phyloP scores from a whole-genome alignment of 1,284 basidiomycete genomes.

The Fomes fomentarius region DNA sequence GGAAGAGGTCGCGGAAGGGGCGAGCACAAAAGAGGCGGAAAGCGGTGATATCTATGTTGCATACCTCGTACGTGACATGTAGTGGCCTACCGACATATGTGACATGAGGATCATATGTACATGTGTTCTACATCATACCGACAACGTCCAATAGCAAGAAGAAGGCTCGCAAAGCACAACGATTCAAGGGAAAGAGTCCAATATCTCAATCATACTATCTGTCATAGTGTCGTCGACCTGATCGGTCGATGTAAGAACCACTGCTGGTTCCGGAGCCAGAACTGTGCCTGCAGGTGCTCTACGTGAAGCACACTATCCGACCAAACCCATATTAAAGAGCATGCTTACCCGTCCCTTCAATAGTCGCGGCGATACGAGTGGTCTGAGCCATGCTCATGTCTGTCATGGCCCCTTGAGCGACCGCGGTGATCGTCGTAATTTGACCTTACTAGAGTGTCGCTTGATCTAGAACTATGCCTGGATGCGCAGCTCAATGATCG shows the following conservation, averaged over 20 bases:
- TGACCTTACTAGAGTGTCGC: conserved; percentile 19
- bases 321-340: neutral
- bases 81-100: conserved; percentile 4
- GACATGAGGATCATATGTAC: neutral
- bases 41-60: conserved; percentile 10
- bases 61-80: conserved; percentile 3
- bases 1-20: conserved; percentile 17
- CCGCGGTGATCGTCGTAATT: conserved; percentile 17
- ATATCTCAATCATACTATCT: conserved; percentile 13
- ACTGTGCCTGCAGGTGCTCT: conserved; percentile 13
- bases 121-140: neutral
- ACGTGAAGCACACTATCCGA: conserved; percentile 2
- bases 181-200: neutral
- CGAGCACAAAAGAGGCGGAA: conserved; percentile 20
- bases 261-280: conserved; percentile 8
- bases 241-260: conserved; percentile 13
- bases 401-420: conserved; percentile 13
- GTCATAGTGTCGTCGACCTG: conserved; percentile 5
- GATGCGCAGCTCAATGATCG: conserved; percentile 2
- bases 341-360: conserved; percentile 18
- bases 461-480: conserved; percentile 23
- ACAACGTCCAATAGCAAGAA: too few species aligned
- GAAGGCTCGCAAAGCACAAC: neutral
- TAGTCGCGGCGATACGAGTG: conserved; percentile 14
- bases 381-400: conserved; percentile 13